Evolutionary conservation across 2,329 filamentous ascomycete species (phyloP), one percentile per base, ranked within the genome.

Genomic region (Graphiopsis chlorocephala): DNA sequence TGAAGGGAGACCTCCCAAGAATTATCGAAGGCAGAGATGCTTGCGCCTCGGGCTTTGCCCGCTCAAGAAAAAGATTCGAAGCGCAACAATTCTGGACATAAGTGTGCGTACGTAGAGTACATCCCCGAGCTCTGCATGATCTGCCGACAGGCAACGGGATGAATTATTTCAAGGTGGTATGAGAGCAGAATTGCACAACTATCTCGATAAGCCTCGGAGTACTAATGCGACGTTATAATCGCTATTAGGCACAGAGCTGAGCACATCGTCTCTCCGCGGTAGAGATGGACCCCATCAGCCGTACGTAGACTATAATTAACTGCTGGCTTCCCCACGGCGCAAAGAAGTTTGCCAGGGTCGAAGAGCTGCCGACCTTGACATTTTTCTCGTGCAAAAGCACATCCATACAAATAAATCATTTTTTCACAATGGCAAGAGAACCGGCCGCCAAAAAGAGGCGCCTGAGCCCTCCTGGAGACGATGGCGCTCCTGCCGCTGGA

Each of bases 401-500:
- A 15, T 48, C 33, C 26, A 58, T 59, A 63, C 53, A 28, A 20
- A 35, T 31, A 14, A 50, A 47, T 26, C 11, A 12, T 14, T 15
- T 25, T 25, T 38, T 38, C 29, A 23, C 20, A 29, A 85, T 85
- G 84, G 79, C 81, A 14, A 72, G 76, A 25, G 78, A 77, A 68
- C 78, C 78, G 53, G 78, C 79, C 57, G 74, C 76, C 12, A 86
- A 86, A 72, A 77, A 82, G 69, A 80, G 82, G 65, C 78, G 82
- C 50, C 66, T 86, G 33, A 84, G 80, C 64, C 82, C 83, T 50
- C 76, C 81, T 4, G 75, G 72, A 6, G 78, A 82, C 23, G 64
- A 68, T 5, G 63, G 48, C 23, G 45, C 31, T 11, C 52, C 58
- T 14, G 62, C 71, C 10, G 68, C 72, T n/a, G 74, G 73, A 42